Evolutionary conservation across 148 eudicot species (phyloP), one percentile per base, ranked within the genome.

Genomic region (Simmondsia chinensis): DNA sequence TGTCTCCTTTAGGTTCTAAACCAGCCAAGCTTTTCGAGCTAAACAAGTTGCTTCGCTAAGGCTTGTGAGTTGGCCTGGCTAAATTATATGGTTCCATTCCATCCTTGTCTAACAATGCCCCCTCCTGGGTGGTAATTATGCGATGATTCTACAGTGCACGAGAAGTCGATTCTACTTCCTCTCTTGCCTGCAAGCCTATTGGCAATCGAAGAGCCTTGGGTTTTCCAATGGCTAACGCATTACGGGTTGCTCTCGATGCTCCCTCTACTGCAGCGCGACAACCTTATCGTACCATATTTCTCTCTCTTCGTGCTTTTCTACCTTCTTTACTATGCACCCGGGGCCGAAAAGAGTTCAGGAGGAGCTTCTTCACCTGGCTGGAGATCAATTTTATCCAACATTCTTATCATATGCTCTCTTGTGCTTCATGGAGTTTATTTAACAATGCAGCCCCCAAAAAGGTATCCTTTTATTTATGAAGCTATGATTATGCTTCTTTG

Each of bases 131-230:
- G n/a, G n/a, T n/a, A 25, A 10, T 21, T 54, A 32, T 41, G 24
- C 20, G 3, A 30, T 46, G 21, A 22, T 17, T 19, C 33, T 38
- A 42, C 79, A 91, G 99, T 91, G 39, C 99, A 91, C 2, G 94
- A 91, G 75, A 91, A 85, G 73, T 91, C 99, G 15, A 82, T 91
- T 41, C 74, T 91, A 61, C 69, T 91, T 32, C 99, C 94, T 0
- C 88, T 91, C 53, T 55, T 91, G 32, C 82, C 99, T 12, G 84
- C 86, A 48, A 91, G 83, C 65, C 64, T 91, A 16, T 64, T 91
- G 70, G 99, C 86, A 25, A 43, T 77, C 15, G 86, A 91, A 45
- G 86, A 91, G 58, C 95, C 99, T 25, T 57, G 62, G 15, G 57
- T 86, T 25, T 79, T 68, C 45, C 63, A 54, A 69, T 91, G 99